These are phyloP conservation scores for Ceratobasidium sp. DNA, from an alignment of 1,284 basidiomycete genomes.

Conservation along the genomic window DNA sequence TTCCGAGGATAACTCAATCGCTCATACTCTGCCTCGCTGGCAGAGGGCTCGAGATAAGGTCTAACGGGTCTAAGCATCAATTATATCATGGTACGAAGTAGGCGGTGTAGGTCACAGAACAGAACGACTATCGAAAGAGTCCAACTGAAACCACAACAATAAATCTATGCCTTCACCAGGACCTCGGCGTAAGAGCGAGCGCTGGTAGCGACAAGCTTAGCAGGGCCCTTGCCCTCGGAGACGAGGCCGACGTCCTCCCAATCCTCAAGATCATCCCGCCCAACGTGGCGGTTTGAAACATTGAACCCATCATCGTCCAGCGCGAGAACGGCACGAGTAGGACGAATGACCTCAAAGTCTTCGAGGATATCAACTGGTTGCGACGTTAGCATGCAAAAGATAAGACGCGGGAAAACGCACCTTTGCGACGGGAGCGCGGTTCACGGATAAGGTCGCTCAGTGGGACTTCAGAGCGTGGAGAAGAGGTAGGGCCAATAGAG, in stretches of 20 bases:
- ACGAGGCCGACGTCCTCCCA: slow-evolving; percentile 39
- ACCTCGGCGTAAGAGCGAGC: slow-evolving; percentile 43
- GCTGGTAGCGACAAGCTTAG: slow-evolving; percentile 39
- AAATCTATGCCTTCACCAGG: slow-evolving; percentile 25
- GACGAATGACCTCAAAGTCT: slow-evolving; percentile 42
- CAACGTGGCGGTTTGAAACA: slow-evolving; percentile 43
- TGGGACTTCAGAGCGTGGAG: slow-evolving; percentile 19
- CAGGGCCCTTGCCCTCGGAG: slow-evolving; percentile 34
- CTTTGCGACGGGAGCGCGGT: slow-evolving; percentile 36
- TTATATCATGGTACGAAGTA: slow-evolving; percentile 28
- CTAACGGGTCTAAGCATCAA: background rate
- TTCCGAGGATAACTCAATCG: background rate
- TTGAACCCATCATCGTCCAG: slow-evolving; percentile 37
- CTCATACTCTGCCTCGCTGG: background rate
- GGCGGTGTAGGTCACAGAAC: slow-evolving; percentile 15
- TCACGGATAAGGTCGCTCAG: slow-evolving; percentile 31
- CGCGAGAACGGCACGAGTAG: slow-evolving; percentile 35
- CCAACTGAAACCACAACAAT: slow-evolving; percentile 26
- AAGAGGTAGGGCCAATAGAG: background rate
- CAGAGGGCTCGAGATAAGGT: background rate
- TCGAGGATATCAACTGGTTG: slow-evolving; percentile 37
- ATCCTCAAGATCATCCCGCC: slow-evolving; percentile 36
- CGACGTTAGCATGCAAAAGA: slow-evolving; percentile 20
- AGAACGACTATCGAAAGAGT: slow-evolving; percentile 17
- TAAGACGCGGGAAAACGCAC: slow-evolving; percentile 13